Base-by-base conservation (phyloP, 495 filamentous ascomycete genomes). In the Aspergillus avenaceus region DNA sequence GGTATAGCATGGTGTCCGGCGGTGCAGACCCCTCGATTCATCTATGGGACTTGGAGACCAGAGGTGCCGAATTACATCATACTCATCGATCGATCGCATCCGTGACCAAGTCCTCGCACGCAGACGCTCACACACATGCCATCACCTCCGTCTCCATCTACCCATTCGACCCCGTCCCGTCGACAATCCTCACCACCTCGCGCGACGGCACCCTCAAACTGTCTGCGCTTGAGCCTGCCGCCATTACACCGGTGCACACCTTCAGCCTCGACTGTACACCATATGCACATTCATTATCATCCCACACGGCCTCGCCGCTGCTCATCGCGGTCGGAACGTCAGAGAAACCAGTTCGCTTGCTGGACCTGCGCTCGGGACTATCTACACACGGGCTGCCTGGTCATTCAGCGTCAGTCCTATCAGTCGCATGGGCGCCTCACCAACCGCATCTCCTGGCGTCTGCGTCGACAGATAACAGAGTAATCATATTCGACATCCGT, bases 61-160 rank as follows among this genome's bases (percentile, higher is more conserved):
- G 63, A 60, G 58, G 64, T 14, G 66, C 63, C 38, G 64, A 73
- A 42, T 59, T 67, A n/a, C 50, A 58, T 5, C 63, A 79, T 59
- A 73, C 70, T 3, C 81, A 82, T 54, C 67, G 59, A 7, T 76
- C 84, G 5, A 60, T 73, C 8, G 75, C 69, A 21, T 72, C 65
- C 8, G 58, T 73, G n/a, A 60, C 63, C 49, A 75, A 68, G 53
- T 69, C 68, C 7, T 69, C 72, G 14, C 60, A 73, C 32, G 57
- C 59, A 14, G 70, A 72, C 12, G 73, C 79, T 9, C 88, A 93
- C 63, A 87, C 80, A 41, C 87, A 84, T 56, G 86, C 88, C 43
- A 85, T 96, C 45, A 95, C 91, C 2, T 84, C 90, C 28, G 68
- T 96, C 31, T 87, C 79, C 2, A 95, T 95, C 69, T 96, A 93